Base-by-base conservation (phyloP, 192 early-diverging fungal genomes). In the Spinellus fusiger region DNA sequence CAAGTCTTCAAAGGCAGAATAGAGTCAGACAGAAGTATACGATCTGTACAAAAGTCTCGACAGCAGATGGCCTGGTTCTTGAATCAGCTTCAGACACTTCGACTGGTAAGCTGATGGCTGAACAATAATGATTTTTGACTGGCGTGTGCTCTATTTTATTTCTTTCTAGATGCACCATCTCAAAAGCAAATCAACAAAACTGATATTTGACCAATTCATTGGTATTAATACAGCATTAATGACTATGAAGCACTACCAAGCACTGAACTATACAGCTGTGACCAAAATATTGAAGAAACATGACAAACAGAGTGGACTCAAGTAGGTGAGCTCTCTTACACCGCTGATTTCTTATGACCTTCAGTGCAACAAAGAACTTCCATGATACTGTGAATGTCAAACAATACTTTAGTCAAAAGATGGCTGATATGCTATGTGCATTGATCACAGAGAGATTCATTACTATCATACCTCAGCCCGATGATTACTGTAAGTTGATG, bases 231-330 rank as follows among this genome's bases (percentile, higher is more conserved):
- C 70, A 22, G 87, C 90, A 59, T 73, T 92, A 15, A 79, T 90
- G 2, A 73, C 73, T 16, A 78, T 93, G 73, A 88, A 83, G 56
- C 83, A 84, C 40, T 88, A 93, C 68, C 83, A 88, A 49, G 84
- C 81, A 44, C 63, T 93, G 69, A 94, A 94, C 68, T 84, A 85
- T 44, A 80, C 78, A 38, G 90, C 92, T 0, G 86, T 88, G 66
- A 75, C 77, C 46, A 94, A 94, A 70, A 93, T 94, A n/a, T 65
- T 94, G 31, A 94, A 94, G 68, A 94, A 94, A 69, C 92, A 94
- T 66, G 92, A 94, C 71, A 94, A 94, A 67, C 82, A 84, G 31
- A 92, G 88, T n/a, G 69, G 69, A 8, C 38, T 71, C 20, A 66
- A 46, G 64, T 59, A 66, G 27, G 64, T 32, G 26, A 27, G 1